A percentile compares a stretch with the other conserved stretches of the same genome.
phyloP scores from a whole-genome alignment of 192 early-diverging fungal species.

The Phlyctochytrium planicorne region DNA sequence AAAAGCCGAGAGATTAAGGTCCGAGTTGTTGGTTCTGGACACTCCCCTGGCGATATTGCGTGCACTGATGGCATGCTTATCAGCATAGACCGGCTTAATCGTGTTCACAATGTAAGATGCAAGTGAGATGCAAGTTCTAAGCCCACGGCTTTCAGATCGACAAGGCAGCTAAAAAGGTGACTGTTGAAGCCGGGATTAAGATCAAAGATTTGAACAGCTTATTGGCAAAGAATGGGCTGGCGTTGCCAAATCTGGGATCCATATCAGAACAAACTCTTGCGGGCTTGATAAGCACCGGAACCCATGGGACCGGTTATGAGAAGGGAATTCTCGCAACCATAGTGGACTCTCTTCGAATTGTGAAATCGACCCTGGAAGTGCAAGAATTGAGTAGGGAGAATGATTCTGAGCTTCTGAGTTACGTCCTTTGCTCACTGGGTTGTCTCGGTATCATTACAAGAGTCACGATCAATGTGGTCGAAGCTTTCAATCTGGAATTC shows the following conservation, averaged over 20 bases:
- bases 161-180: background rate
- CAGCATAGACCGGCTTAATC: background rate
- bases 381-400: background rate
- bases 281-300: constrained; percentile 42
- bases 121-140: background rate
- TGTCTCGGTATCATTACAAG: constrained; percentile 29
- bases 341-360: background rate
- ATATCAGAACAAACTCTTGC: constrained; percentile 39
- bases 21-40: background rate
- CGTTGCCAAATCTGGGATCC: constrained; percentile 26
- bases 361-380: background rate
- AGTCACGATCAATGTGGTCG: constrained; percentile 21
- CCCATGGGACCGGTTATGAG: constrained; percentile 39
- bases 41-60: background rate
- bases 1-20: background rate
- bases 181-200: constrained; percentile 1
- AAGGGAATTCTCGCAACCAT: constrained; percentile 27
- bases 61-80: background rate
- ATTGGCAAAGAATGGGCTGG: background rate
- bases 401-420: constrained; percentile 17
- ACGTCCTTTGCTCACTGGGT: constrained; percentile 29
- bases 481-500: constrained; percentile 16
- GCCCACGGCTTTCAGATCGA: background rate
- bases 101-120: constrained; percentile 4
- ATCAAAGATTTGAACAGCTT: background rate